Percentiles rank a stretch among this genome's conserved stretches.
Conservation (phyloP, 1,139 yeast genomes). For the Geotrichum carabidarum region DNA sequence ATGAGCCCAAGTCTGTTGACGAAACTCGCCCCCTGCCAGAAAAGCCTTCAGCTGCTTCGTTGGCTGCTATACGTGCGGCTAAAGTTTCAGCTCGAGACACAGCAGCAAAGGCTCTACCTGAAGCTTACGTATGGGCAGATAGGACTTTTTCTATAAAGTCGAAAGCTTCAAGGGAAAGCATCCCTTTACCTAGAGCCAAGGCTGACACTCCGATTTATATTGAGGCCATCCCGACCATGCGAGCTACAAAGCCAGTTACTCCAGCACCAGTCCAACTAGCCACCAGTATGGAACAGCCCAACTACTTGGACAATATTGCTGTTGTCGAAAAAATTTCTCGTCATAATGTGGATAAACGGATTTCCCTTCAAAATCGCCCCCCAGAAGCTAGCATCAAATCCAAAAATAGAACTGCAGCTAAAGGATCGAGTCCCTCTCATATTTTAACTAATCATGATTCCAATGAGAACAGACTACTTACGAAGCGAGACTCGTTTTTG, state of each 20-base stretch:
- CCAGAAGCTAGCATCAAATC: slow-evolving; percentile 16
- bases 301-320: slow-evolving; percentile 22
- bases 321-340: slow-evolving; percentile 34
- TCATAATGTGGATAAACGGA: slow-evolving; percentile 32
- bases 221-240: background rate
- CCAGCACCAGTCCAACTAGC: background rate
- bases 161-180: slow-evolving; percentile 13
- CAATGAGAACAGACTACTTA: slow-evolving; percentile 19
- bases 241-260: background rate
- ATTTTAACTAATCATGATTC: slow-evolving; percentile 16
- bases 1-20: too few species aligned
- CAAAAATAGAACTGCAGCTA: too few species aligned
- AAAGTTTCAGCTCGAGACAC: slow-evolving; percentile 35
- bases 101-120: slow-evolving; percentile 36
- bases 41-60: slow-evolving; percentile 40
- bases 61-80: slow-evolving; percentile 33
- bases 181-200: slow-evolving; percentile 11
- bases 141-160: slow-evolving; percentile 28
- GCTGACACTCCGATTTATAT: too few species aligned
- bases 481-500: slow-evolving; percentile 38
- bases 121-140: slow-evolving; percentile 37
- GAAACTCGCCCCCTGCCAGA: too few species aligned
- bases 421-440: slow-evolving; percentile 7
- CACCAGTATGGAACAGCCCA: slow-evolving; percentile 1
- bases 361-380: slow-evolving; percentile 30